Base-by-base conservation (phyloP, 2,329 filamentous ascomycete species). In the Mycosphaerelloides madeirae region DNA sequence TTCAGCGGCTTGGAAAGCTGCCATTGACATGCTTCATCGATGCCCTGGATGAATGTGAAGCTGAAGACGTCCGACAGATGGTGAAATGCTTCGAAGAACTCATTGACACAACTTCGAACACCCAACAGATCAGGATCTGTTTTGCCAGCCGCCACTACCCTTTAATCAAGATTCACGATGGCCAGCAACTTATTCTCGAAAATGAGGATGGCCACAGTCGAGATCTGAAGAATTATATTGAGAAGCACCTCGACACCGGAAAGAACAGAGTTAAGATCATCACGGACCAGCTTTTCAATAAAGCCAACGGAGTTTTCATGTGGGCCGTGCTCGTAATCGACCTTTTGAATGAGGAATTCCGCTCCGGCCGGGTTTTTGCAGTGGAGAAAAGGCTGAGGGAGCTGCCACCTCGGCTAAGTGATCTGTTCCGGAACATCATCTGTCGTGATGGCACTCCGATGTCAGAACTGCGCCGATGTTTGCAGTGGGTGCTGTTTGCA, bases 401-500 rank as follows among this genome's bases (percentile, higher is more conserved):
- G 20, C 64, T 73, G 22, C 73, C 71, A 0, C 38, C 39, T 7
- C 62, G 64, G 0, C 60, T 83, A 0, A 55, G 65, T 29, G 63
- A 73, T 0, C 52, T 83, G 0, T 81, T 83, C 46, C 64, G 62
- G 2, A 61, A 76, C 13, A 75, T 81, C 0, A 43, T 81, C 3
- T 40, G 32, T 6, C 66, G 75, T 12, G 77, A 83, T 40, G 14
- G 43, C 0, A 29, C 64, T 0, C 65, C 77, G 3, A 59, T 61
- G 36, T 59, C 71, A 0, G 60, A 67, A 0, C 49, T 80, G 0
- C 43, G 68, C 0, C 50, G 76, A 0, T 78, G 71, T 22, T 47
- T 82, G 0, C 68, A 74, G 15, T 81, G 73, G 73, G 63, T 83
- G 0, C 61, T 82, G 0, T 80, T 70, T 18, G 66, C 78, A 0